Evolutionary conservation across 768 basidiomycete species (phyloP), one percentile per base, ranked within the genome.

Genomic region (Lactifluus hygrophoroides): DNA sequence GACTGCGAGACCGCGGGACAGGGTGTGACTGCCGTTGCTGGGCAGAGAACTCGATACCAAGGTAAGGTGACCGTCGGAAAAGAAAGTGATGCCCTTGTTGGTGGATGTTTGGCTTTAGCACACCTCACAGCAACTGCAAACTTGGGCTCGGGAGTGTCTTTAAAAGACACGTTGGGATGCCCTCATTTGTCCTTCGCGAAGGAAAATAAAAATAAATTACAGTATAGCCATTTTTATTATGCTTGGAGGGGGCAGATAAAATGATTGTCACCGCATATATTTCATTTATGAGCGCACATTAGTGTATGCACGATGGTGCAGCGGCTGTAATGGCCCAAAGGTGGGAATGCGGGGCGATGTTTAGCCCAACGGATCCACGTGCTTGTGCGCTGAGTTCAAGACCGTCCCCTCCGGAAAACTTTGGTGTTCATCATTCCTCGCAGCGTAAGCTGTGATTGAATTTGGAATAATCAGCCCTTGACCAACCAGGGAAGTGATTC

Each of bases 361-460:
- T 62, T 62, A 72, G 60, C 23, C 74, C 86, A 80, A 82, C 86
- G 80, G 70, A 63, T 44, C 70, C 66, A 72, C 72, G 74, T 80
- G 77, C 75, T 71, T 79, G 88, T 82, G 88, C 88, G 88, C 88
- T 87, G 84, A 59, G 85, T 89, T 90, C 88, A 86, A 90, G 86
- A 79, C 86, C 80, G 83, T 83, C 85, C 85, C 86, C 88, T 89
- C 87, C 86, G 82, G 88, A 90, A 88, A 90, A 89, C 85, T 90
- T 89, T 87, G 88, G 71, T 86, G 73, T 78, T 81, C 84, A 80
- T 81, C 80, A 78, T 78, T 72, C 76, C 74, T 78, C 81, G 76
- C 72, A 60, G 70, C 78, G 83, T 73, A 90, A 83, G 80, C 73
- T 34, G 70, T 80, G 84, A 77, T 63, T 60, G 77, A 71, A 74